Evolutionary conservation across 495 filamentous ascomycete species (phyloP), one percentile per base, ranked within the genome.

Genomic region (Apiosordaria backusii): DNA sequence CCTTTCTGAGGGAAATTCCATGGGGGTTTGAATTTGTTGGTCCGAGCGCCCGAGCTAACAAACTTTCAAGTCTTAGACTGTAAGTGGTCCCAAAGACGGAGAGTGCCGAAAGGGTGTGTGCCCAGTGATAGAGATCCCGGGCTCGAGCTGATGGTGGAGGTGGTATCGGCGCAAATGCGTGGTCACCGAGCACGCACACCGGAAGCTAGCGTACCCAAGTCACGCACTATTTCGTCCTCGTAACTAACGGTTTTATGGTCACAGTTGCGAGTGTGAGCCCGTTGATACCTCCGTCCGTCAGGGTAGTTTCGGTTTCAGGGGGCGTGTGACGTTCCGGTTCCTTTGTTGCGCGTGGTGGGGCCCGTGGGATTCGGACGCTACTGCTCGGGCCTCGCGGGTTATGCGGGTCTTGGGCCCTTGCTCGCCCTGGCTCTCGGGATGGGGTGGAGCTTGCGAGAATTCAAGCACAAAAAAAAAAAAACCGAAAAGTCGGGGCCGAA

Each of bases 311-410:
- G 22, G 57, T 27, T 45, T 45, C 35, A 45, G 35, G 35, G 35
- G 18, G 5, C 6, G 57, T 60, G 57, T 21, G 9, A 24, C 4
- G 55, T 24, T 4, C 19, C 13, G n/a, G 23, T 61, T 35, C 21
- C 45, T 45, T 61, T 61, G 27, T 35, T 61, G 59, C 59, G 59
- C 59, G 59, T 16, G 59, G 59, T 61, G 59, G 59, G 19, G 59
- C 9, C 59, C 9, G 35, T 45, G 35, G 35, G 35, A 45, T 45
- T 45, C 27, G 59, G 21, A 27, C 59, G 27, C 16, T 61, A 29
- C 4, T 35, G n/a, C 26, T 59, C 57, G 57, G 24, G 19, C 22
- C 25, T 27, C 16, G 35, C 35, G 35, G 35, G 35, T 45, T 45
- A 2, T 6, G 13, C 9, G 35, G 35, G 35, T 7, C 35, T 13